Percentiles rank a stretch among this genome's conserved stretches.
phyloP scores from a whole-genome alignment of 73 alveolate species.

The Strombidium stylifer region DNA sequence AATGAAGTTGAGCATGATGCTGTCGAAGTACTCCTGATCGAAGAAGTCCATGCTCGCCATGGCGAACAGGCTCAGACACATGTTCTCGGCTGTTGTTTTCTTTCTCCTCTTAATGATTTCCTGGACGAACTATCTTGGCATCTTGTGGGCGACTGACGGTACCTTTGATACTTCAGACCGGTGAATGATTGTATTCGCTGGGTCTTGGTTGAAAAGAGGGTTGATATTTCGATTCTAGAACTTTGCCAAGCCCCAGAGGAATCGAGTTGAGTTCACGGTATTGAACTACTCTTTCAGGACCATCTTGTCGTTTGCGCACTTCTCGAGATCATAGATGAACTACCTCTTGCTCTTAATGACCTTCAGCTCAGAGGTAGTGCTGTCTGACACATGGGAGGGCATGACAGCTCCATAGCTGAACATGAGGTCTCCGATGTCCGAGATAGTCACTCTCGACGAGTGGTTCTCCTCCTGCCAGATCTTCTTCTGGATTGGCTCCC shows the following conservation, averaged over 20 bases:
- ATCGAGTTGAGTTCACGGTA: background rate
- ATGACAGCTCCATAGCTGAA: constrained; percentile 10
- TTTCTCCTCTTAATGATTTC: constrained; percentile 5
- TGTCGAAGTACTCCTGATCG: constrained; percentile 32
- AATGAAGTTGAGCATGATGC: constrained; percentile 13
- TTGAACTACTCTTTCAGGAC: constrained; percentile 5
- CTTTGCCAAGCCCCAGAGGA: constrained; percentile 29
- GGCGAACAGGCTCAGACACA: constrained; percentile 31
- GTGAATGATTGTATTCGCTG: constrained; percentile 1
- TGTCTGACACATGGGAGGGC: too few species aligned
- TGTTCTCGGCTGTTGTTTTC: constrained; percentile 17
- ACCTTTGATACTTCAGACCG: constrained; percentile 33
- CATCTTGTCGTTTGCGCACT: constrained; percentile 10
- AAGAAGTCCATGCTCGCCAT: constrained; percentile 36
- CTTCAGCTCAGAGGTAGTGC: too few species aligned
- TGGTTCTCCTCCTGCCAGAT: too few species aligned
- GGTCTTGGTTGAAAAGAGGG: constrained; percentile 3
- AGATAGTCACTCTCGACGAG: too few species aligned
- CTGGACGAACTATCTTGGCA: background rate
- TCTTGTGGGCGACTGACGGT: constrained; percentile 11
- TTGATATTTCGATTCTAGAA: constrained; percentile 7
- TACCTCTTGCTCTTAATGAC: background rate
- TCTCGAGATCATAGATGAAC: constrained; percentile 12
- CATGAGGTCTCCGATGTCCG: constrained; percentile 15
- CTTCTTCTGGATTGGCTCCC: too few species aligned